A percentile compares a stretch with the other conserved stretches of the same genome.
These are phyloP conservation scores for Vitis rotundifolia DNA, from an alignment of 164 flowering plant species.

Conservation along the genomic window DNA sequence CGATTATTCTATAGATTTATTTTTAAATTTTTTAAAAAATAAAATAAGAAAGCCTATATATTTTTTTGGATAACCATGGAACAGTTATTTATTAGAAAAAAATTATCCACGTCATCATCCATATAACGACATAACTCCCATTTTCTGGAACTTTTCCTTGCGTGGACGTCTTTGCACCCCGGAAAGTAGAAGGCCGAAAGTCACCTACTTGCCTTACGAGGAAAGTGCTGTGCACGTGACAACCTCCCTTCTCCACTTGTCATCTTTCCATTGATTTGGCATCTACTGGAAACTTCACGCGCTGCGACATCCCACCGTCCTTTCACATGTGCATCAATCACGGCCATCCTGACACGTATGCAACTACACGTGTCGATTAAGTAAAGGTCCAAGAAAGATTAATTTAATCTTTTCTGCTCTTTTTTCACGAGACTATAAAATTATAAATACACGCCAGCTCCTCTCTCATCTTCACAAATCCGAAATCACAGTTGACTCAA, in stretches of 20 bases:
- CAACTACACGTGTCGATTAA: constrained; percentile 14
- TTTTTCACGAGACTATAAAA: constrained; percentile 3
- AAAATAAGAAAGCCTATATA: too few relatives aligned
- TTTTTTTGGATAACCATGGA: too few relatives aligned
- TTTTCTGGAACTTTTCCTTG: too few relatives aligned
- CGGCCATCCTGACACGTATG: constrained; percentile 5
- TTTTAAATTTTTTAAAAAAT: too few relatives aligned
- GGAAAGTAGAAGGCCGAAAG: too few relatives aligned
- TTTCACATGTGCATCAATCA: background rate
- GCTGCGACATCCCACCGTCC: constrained; percentile 9
- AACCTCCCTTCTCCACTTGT: background rate
- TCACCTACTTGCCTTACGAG: too few relatives aligned
- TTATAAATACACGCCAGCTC: background rate
- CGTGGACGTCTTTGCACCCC: too few relatives aligned
- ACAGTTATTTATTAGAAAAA: too few relatives aligned
- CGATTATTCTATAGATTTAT: too few relatives aligned
- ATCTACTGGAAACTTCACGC: constrained; percentile 13
- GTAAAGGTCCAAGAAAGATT: constrained; percentile 1
- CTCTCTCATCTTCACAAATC: background rate
- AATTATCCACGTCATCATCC: too few relatives aligned
- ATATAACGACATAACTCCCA: too few relatives aligned
- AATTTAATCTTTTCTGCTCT: constrained; percentile 17
- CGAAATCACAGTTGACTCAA: too few relatives aligned
- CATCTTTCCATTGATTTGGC: background rate
- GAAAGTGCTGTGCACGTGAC: background rate